phyloP scores from a whole-genome alignment of 2,329 filamentous ascomycete species.

The Hirsutella rhossiliensis region DNA sequence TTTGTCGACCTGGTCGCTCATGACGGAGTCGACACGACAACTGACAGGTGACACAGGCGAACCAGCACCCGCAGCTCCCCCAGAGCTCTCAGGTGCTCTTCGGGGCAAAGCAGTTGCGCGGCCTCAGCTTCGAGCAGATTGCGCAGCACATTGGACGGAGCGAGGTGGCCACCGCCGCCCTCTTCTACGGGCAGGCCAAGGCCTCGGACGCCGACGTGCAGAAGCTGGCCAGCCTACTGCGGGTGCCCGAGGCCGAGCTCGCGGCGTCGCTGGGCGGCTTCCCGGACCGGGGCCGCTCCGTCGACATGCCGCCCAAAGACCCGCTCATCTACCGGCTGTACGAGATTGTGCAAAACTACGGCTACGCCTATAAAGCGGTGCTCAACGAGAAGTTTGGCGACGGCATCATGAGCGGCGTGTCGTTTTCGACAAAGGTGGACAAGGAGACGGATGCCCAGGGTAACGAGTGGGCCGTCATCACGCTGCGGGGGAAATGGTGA shows the following conservation, averaged over 20 bases:
- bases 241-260: conserved; percentile 43
- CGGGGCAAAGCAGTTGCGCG: conserved; percentile 62
- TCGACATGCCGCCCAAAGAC: conserved; percentile 23
- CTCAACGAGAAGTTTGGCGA: conserved; percentile 91
- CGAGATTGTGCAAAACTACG: conserved; percentile 95
- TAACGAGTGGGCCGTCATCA: conserved; percentile 74
- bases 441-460: conserved; percentile 85
- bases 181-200: conserved; percentile 82
- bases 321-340: conserved; percentile 70
- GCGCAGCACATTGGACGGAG: conserved; percentile 60
- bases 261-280: conserved; percentile 55
- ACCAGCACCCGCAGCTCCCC: background rate
- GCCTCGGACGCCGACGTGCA: conserved; percentile 56
- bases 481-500: conserved; percentile 72
- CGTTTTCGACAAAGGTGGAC: conserved; percentile 81
- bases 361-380: conserved; percentile 89
- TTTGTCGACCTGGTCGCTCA: no score
- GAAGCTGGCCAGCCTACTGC: conserved; percentile 54
- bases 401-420: conserved; percentile 95
- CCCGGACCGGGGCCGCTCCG: conserved; percentile 65
- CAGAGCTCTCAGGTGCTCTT: conserved; percentile 35
- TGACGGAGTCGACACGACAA: no score
- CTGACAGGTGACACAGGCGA: background rate
- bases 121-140: conserved; percentile 70
- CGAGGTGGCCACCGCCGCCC: conserved; percentile 73